Base-by-base conservation (phyloP, 2,329 filamentous ascomycete species). In the Claviceps sorghi region DNA sequence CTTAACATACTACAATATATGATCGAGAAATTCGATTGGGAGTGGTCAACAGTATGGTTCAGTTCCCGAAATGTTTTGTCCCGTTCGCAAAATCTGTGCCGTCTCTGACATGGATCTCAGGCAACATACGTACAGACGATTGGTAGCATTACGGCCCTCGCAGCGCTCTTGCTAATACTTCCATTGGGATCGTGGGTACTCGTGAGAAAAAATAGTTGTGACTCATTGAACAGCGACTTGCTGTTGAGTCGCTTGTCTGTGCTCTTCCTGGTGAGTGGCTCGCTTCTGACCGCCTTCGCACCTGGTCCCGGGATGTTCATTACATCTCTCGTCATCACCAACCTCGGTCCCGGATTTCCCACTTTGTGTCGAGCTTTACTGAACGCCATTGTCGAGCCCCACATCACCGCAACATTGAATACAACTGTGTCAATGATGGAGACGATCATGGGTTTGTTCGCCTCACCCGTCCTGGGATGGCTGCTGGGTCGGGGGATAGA, bases 381-480 rank as follows among this genome's bases (percentile, higher is more conserved):
- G n/a, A 78, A 74, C 45, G 68, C 70, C 10, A 59, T 80, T 11
- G 73, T 13, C 26, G 75, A 77, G 56, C 68, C 72, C 22, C 71
- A 77, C 53, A 72, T 78, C 4, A 67, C 79, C 13, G 78, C 75
- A 22, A 72, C 72, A 0, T 64, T 79, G 26, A 81, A 79, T 59
- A 75, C 73, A 4, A 64, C 75, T 4, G 65, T 81, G 10, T 68
- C 71, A 2, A 66, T 78, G 26, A 59, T 75, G 34, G 76, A 81
- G 55, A 72, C 69, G 9, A 42, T 72, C 11, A 73, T 76, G n/a
- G 57, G 70, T 2, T 69, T 78, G 54, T 36, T 36, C 3, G 26
- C 26, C 5, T 26, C 26, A 26, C 26, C 26, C 34, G 34, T 36
- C 34, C 10, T 36, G 11, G 11, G 13, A 1, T 66, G 63, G 59